Evolutionary conservation across 129 eudicot species (phyloP), one percentile per base, ranked within the genome.

Genomic region (Chrysanthemum makinoi): DNA sequence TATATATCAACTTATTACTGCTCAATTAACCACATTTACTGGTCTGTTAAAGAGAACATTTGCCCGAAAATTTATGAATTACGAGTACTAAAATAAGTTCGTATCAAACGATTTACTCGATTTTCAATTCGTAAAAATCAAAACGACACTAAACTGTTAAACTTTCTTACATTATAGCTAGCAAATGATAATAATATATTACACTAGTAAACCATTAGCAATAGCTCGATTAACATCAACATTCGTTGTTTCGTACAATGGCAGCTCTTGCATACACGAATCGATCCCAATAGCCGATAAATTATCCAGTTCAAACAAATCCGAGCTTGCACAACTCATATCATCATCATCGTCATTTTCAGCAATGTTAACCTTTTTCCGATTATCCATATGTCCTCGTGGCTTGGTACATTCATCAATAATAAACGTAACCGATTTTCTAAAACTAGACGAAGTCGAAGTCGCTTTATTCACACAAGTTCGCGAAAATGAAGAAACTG

Each of bases 221-320:
- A 86, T 83, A 53, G 94, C 89, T 67, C 87, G 82, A 76, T 85
- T 91, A 17, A 88, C 86, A 76, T 65, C 80, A 7, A 89, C 63
- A 72, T 78, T 85, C 30, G 98, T 93, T 14, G 96, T 89, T 75
- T 84, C 98, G 30, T 89, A 93, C 74, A 93, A 84, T 1, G 98
- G 98, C 73, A 93, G 67, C 72, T 93, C 98, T 60, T 93, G 84
- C 54, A 80, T 67, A 61, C 85, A 81, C 78, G 75, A 56, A 18
- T 83, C 89, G 19, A 80, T 79, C 19, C 96, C 98, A 68, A 61
- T 6, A 18, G 11, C 47, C 17, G 87, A 73, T 24, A 87, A 85
- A 80, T 89, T 84, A 65, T 93, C 96, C 51, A 93, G 77, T 72
- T 93, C 98, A 47, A 93, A 93, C 62, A 93, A 70, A 83, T 93